A percentile compares a stretch with the other conserved stretches of the same genome.
phyloP scores from a whole-genome alignment of 2,329 filamentous ascomycete genomes.

The Amesomyces nigricolor region DNA sequence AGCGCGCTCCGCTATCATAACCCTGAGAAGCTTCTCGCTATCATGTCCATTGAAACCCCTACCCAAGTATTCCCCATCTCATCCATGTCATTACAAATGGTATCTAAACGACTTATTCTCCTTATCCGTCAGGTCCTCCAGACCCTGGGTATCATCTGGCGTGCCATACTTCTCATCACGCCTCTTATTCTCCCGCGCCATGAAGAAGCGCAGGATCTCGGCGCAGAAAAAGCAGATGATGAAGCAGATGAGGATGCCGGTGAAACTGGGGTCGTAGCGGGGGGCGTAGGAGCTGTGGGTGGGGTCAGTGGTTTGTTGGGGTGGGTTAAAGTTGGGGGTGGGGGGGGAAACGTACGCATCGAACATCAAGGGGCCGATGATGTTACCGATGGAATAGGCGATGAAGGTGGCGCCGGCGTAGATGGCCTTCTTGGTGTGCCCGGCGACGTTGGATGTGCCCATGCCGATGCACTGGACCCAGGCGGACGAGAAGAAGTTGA shows the following conservation, averaged over 20 bases:
- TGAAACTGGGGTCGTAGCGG: slow-evolving; percentile 27
- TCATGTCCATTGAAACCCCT: no score
- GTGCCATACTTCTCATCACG: slow-evolving; percentile 30
- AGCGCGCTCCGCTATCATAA: no score
- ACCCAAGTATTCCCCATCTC: no score
- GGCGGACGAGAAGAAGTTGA: slow-evolving; percentile 31
- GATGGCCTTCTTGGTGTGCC: slow-evolving; percentile 32
- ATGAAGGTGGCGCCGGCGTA: slow-evolving; percentile 31
- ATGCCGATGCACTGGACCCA: slow-evolving; percentile 31
- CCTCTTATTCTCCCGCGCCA: slow-evolving; percentile 28
- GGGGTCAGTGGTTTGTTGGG: background rate
- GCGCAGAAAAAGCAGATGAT: slow-evolving; percentile 29
- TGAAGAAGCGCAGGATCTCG: slow-evolving; percentile 28
- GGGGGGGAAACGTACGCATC: slow-evolving; percentile 24
- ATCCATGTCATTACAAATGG: background rate
- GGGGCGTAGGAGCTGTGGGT: slow-evolving; percentile 26
- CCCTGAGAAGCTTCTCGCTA: no score
- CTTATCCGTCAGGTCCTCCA: slow-evolving; percentile 37
- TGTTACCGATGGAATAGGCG: slow-evolving; percentile 33
- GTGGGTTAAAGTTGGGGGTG: background rate
- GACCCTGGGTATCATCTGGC: slow-evolving; percentile 31
- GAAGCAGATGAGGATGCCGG: slow-evolving; percentile 31
- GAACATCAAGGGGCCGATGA: slow-evolving; percentile 32
- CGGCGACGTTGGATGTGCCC: slow-evolving; percentile 32
- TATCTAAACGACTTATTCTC: slow-evolving; percentile 26